Evolutionary conservation across 2,329 filamentous ascomycete species (phyloP), one percentile per base, ranked within the genome.

Genomic region (Nigrograna mackinnonii): DNA sequence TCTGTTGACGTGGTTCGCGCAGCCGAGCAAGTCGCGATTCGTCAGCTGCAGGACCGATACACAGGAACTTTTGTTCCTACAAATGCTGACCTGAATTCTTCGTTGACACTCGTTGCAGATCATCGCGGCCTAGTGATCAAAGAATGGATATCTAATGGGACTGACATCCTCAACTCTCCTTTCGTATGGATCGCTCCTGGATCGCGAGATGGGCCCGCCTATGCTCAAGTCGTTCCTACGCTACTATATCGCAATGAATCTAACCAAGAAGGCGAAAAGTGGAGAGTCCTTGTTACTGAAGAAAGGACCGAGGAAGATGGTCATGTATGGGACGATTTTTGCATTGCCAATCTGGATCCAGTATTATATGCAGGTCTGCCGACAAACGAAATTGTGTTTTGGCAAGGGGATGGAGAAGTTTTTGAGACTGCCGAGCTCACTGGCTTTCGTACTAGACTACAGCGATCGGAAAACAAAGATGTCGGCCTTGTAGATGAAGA

Each of bases 301-400:
- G 49, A 62, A 41, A 49, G 50, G 5, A 31, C 13, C 13, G 39
- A 46, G 6, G 39, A 30, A 3, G 37, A 47, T 14, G 37, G 36
- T 12, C 41, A 41, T 7, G 38, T 66, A 4, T 64, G 56, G 61
- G 61, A 69, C 39, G 68, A 72, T 6, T 69, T 67, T 32, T 73
- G 69, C 39, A 28, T 58, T 3, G 56, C 54, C 1, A 52, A 71
- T 43, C 47, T 68, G 4, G 66, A 69, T 16, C 44, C 43, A 3
- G 28, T 53, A 2, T 51, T 52, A 16, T 72, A 71, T 47, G 68
- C 53, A 3, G 62, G 57, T 2, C 39, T 60, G 13, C 59, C 64
- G 0, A 24, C 69, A 9, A 69, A 67, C 19, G 66, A 68, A 37
- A 18, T 64, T 4, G 57, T 67, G 0, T 69, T 73, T 36, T 71